phyloP scores from a whole-genome alignment of 768 basidiomycete species.

The Lentinula boryana region DNA sequence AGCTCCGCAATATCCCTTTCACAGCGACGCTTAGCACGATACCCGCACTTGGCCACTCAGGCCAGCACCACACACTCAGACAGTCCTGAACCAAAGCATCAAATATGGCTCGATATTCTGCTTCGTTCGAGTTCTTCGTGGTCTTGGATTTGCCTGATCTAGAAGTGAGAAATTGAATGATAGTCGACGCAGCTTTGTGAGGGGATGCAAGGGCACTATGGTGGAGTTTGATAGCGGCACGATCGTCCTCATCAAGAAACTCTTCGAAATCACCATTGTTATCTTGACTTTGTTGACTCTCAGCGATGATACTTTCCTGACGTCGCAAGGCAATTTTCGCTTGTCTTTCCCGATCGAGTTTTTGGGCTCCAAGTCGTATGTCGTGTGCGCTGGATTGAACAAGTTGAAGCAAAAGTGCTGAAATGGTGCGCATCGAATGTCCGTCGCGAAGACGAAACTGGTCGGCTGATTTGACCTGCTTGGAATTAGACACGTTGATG shows the following conservation, averaged over 20 bases:
- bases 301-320: conserved; percentile 51
- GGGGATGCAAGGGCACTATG: conserved; percentile 72
- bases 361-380: conserved; percentile 63
- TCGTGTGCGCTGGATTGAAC: conserved; percentile 93
- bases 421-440: conserved; percentile 87
- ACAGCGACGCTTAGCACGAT: conserved; percentile 75
- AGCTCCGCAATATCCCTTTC: conserved; percentile 69
- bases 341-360: conserved; percentile 56
- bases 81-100: conserved; percentile 89
- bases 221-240: conserved; percentile 70
- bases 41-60: conserved; percentile 95
- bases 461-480: conserved; percentile 75
- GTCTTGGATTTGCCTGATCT: conserved; percentile 83
- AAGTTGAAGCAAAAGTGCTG: conserved; percentile 90
- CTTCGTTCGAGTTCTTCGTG: conserved; percentile 88
- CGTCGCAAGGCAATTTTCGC: conserved; percentile 54
- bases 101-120: conserved; percentile 89
- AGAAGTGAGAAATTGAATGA: conserved; percentile 71
- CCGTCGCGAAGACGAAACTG: conserved; percentile 68
- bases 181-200: conserved; percentile 78
- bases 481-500: conserved; percentile 84
- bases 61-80: conserved; percentile 84
- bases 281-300: conserved; percentile 26
- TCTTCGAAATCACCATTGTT: conserved; percentile 15
- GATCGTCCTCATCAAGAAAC: conserved; percentile 63